Base-by-base conservation (phyloP, 352 stramenopile genomes). In the Phytophthora meadii region DNA sequence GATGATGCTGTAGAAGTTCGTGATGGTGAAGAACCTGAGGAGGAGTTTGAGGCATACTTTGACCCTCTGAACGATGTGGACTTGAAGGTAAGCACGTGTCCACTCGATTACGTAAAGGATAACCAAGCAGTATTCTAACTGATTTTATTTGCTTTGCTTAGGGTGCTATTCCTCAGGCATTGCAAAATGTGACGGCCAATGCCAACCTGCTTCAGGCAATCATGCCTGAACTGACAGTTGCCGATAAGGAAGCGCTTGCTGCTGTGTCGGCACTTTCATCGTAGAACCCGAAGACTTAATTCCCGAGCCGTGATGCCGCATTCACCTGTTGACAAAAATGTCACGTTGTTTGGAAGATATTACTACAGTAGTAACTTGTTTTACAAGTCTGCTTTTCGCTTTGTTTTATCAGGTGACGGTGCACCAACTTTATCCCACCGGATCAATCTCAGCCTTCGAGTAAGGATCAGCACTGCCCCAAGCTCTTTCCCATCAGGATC, bases 31-130 rank as follows among this genome's bases (percentile, higher is more conserved):
- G 80, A 88, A 27, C 66, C 79, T 1, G 83, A 94, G 45, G 81
- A 94, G 60, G 85, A 90, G 46, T 89, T 94, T 56, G 86, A 94
- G 52, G 83, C 86, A 0, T 82, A 91, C 42, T 92, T 94, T 53
- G 86, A 94, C 48, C 82, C 86, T 15, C 65, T 94, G 19, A 92
- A 90, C 53, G 86, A 94, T 4, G 65, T 94, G 12, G 82, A 92
- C 27, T 68, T 94, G 17, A 94, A 92, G 81, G 83, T 93, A 68
- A 39, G 55, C 15, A 45, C 8, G 3, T 14, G 30, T 36, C 8
- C 7, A 4, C 9, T 36, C 30, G 30, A 36, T 36, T 36, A 4
- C 27, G 4, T 30, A 4, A 30, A 30, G 4, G 27, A 36, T 11
- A 36, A 11, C 2, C 30, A 36, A 34, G 8, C 22, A 42, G 7